Percentiles rank a stretch among this genome's conserved stretches.
phyloP scores from a whole-genome alignment of 2,329 filamentous ascomycete species.

The Knoxdaviesia capensis region DNA sequence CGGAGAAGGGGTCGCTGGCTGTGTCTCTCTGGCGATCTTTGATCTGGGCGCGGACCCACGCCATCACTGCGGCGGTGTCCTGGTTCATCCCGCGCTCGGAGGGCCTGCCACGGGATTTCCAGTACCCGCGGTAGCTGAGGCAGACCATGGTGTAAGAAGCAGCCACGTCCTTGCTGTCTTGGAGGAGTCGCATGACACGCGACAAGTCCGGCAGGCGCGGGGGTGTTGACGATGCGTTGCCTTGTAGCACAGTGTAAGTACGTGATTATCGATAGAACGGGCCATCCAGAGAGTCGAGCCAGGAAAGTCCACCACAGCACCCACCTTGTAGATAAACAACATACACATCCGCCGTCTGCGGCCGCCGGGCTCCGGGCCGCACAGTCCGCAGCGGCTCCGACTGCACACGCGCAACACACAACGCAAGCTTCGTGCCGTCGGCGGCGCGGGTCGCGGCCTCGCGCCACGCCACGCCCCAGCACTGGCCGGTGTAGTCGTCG shows the following conservation, averaged over 20 bases:
- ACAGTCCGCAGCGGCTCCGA: neutral
- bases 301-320: too few species aligned
- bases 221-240: slow-evolving; percentile 38
- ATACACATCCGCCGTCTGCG: slow-evolving; percentile 16
- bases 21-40: too few species aligned
- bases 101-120: slow-evolving; percentile 54
- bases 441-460: slow-evolving; percentile 37
- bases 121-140: slow-evolving; percentile 52
- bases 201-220: slow-evolving; percentile 36
- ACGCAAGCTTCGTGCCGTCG: slow-evolving; percentile 45
- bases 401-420: slow-evolving; percentile 30
- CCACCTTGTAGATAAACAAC: slow-evolving; percentile 36
- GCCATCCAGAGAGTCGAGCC: too few species aligned
- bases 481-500: slow-evolving; percentile 37
- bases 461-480: slow-evolving; percentile 44
- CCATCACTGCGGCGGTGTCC: slow-evolving; percentile 44
- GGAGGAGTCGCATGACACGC: slow-evolving; percentile 24
- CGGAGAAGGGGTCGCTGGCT: too few species aligned
- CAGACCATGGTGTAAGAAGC: slow-evolving; percentile 28
- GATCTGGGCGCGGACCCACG: slow-evolving; percentile 31
- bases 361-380: too few species aligned
- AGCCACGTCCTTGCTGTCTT: slow-evolving; percentile 13
- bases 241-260: slow-evolving; percentile 13
- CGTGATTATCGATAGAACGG: slow-evolving; percentile 1
- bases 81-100: slow-evolving; percentile 49